These are phyloP conservation scores for Penicillium egyptiacum DNA, from an alignment of 495 filamentous ascomycete species.

Conservation along the genomic window DNA sequence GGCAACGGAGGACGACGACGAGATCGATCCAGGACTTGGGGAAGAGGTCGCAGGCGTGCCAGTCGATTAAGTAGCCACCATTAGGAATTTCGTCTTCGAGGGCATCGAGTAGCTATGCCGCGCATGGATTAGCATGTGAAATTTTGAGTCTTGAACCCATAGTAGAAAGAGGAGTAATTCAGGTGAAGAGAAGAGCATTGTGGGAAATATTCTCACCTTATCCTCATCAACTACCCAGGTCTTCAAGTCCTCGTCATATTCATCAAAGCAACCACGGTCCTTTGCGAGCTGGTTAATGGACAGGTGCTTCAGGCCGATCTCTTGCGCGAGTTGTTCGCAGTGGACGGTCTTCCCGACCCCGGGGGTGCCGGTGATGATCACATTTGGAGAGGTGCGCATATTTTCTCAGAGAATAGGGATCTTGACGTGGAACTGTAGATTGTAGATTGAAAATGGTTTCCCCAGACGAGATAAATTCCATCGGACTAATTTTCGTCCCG, in stretches of 20 bases:
- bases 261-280: constrained; percentile 76
- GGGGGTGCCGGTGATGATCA: constrained; percentile 93
- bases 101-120: constrained; percentile 72
- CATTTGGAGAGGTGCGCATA: constrained; percentile 71
- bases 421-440: not conserved
- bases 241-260: constrained; percentile 78
- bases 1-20: constrained; percentile 84
- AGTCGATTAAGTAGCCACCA: constrained; percentile 92
- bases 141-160: not conserved
- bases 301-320: constrained; percentile 74
- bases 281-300: constrained; percentile 91
- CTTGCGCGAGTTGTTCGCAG: constrained; percentile 72
- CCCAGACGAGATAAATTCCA: constrained; percentile 19
- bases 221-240: constrained; percentile 97
- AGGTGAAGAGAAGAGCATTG: not conserved
- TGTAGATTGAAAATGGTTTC: constrained; percentile 12
- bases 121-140: constrained; percentile 16
- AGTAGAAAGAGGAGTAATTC: not conserved
- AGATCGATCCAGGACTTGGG: constrained; percentile 93
- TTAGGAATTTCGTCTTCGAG: constrained; percentile 78
- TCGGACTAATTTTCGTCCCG: constrained; percentile 22
- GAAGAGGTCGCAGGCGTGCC: constrained; percentile 97
- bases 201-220: constrained; percentile 59
- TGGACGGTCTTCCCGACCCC: constrained; percentile 94
- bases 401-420: constrained; percentile 16